Evolutionary conservation across 306 rosid genomes (phyloP).

Genomic region (Vicia sativa): DNA sequence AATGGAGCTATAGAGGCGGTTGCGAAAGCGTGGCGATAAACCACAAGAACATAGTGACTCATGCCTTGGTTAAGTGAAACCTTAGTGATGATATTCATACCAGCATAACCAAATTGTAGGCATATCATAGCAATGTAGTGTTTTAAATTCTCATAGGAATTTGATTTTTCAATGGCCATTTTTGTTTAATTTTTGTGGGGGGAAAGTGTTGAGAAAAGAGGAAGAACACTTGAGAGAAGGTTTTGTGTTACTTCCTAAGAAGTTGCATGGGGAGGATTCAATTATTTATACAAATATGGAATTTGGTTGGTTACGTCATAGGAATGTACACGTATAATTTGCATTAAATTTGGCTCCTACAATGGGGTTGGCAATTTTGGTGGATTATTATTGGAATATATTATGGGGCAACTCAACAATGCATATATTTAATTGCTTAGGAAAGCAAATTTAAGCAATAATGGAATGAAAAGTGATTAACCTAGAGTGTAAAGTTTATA

Average conservation of each 20-base stretch:
- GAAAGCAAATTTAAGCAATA: constrained; percentile 3
- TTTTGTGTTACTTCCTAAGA: constrained; percentile 54
- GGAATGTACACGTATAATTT: constrained; percentile 26
- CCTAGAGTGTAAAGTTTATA: neutral
- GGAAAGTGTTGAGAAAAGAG: constrained; percentile 11
- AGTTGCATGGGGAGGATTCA: constrained; percentile 9
- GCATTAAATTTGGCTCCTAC: neutral
- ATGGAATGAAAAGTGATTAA: neutral
- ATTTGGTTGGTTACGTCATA: constrained; percentile 40
- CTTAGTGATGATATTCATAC: constrained; percentile 88
- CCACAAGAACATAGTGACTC: constrained; percentile 96
- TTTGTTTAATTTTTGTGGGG: neutral
- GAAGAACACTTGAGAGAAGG: constrained; percentile 46
- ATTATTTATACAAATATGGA: constrained; percentile 51
- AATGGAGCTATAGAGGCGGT: constrained; percentile 77
- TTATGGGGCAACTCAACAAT: constrained; percentile 34
- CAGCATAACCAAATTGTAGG: constrained; percentile 88
- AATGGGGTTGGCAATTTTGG: constrained; percentile 27
- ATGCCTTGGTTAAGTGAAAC: constrained; percentile 87
- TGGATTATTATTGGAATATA: constrained; percentile 11
- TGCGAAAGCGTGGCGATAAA: constrained; percentile 88
- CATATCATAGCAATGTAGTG: constrained; percentile 89
- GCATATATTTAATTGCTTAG: constrained; percentile 29
- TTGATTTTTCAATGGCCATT: constrained; percentile 42
- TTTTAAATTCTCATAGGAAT: constrained; percentile 62